Evolutionary conservation across 441 rosid species (phyloP).

Genomic region (Populus tomentosa): DNA sequence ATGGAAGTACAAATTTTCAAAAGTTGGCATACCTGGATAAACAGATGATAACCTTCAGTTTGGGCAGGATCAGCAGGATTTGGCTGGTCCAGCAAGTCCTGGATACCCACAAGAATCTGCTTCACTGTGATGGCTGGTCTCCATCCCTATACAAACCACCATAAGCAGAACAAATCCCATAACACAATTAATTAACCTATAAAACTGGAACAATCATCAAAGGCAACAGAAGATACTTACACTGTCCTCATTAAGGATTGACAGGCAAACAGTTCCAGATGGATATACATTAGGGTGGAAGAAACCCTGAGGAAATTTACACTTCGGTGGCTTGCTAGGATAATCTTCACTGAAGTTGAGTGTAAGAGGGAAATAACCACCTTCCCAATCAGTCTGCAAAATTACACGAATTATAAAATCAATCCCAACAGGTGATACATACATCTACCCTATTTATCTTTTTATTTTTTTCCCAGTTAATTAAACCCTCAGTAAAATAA

Average conservation of each 20-base stretch:
- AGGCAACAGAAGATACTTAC: slow-evolving; percentile 35
- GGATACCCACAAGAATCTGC: slow-evolving; percentile 92
- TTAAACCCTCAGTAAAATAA: not conserved
- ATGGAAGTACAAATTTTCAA: not conserved
- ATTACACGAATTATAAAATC: not conserved
- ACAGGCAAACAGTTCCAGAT: slow-evolving; percentile 93
- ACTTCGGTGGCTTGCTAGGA: slow-evolving; percentile 97
- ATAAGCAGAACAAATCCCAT: not conserved
- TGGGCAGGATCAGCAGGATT: slow-evolving; percentile 31
- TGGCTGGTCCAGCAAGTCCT: slow-evolving; percentile 90
- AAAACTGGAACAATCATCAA: not conserved
- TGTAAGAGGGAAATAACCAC: slow-evolving; percentile 83
- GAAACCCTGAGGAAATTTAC: slow-evolving; percentile 88
- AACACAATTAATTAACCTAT: not conserved
- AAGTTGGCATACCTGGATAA: slow-evolving; percentile 62
- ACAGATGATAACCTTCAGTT: slow-evolving; percentile 46
- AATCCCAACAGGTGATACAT: not conserved
- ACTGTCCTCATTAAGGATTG: slow-evolving; percentile 90
- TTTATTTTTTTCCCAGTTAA: not conserved
- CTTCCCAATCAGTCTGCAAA: slow-evolving; percentile 96
- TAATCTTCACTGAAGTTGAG: slow-evolving; percentile 89
- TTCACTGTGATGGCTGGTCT: slow-evolving; percentile 31
- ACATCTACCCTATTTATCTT: no score
- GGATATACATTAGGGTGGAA: slow-evolving; percentile 98
- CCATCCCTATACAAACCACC: slow-evolving; percentile 64